phyloP scores from a whole-genome alignment of 164 flowering plant species.

The Kingdonia uniflora region DNA sequence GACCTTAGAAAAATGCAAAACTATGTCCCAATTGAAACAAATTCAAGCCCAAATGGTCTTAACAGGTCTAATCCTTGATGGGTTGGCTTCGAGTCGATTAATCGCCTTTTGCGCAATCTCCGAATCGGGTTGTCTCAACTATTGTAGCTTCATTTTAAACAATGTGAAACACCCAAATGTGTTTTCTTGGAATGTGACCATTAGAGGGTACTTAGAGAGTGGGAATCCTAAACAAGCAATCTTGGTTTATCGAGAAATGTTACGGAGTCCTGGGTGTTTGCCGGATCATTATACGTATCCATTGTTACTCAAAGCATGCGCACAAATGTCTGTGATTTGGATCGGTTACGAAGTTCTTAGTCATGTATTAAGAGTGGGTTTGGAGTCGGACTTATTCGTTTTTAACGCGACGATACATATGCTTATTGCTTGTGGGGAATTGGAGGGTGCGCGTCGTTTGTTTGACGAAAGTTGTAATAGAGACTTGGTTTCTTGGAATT shows the following conservation, averaged over 20 bases:
- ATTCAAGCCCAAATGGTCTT: conserved; percentile 47
- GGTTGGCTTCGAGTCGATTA: conserved; percentile 44
- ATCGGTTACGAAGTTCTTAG: conserved; percentile 2
- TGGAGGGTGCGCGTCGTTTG: conserved; percentile 30
- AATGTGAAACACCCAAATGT: conserved; percentile 20
- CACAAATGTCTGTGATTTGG: not conserved
- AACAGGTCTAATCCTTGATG: conserved; percentile 32
- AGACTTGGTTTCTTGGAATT: conserved; percentile 13
- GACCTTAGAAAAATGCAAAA: conserved; percentile 11
- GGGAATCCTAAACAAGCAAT: conserved; percentile 5
- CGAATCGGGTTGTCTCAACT: conserved; percentile 25
- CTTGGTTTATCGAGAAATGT: conserved; percentile 6
- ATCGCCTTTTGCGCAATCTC: conserved; percentile 52
- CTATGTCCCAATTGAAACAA: conserved; percentile 26
- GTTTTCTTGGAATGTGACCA: conserved; percentile 10
- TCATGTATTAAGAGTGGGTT: conserved; percentile 28
- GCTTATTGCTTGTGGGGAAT: conserved; percentile 29
- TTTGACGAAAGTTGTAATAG: conserved; percentile 44
- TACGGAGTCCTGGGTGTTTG: not conserved
- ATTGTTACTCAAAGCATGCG: conserved; percentile 8
- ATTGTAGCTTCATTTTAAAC: conserved; percentile 25
- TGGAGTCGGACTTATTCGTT: conserved; percentile 30
- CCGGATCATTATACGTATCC: conserved; percentile 8
- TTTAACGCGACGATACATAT: conserved; percentile 35
- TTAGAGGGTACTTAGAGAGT: conserved; percentile 10